These are phyloP conservation scores for Malus asiatica DNA, from an alignment of 306 rosid genomes.

Conservation along the genomic window DNA sequence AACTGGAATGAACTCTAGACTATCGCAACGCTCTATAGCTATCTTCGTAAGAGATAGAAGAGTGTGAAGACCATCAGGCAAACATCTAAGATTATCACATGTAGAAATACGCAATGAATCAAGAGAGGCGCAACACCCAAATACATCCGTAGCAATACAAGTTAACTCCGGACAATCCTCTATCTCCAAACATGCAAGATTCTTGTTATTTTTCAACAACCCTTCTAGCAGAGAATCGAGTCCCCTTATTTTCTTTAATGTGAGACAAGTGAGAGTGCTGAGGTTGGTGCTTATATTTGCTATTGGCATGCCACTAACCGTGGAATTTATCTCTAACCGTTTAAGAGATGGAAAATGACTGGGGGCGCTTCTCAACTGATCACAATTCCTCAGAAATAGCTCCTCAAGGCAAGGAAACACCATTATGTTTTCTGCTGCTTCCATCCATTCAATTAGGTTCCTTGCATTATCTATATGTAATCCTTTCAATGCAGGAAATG, in stretches of 20 bases:
- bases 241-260: neutral
- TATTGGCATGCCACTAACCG: neutral
- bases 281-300: neutral
- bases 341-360: neutral
- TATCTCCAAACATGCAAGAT: neutral
- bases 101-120: neutral
- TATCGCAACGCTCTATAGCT: neutral
- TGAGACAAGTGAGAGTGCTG: neutral
- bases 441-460: neutral
- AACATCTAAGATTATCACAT: neutral
- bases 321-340: neutral
- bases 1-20: too few relatives aligned
- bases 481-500: neutral
- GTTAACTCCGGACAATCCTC: neutral
- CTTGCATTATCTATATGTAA: neutral
- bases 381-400: rapidly evolving
- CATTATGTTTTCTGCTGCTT: neutral
- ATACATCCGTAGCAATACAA: neutral
- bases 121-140: neutral
- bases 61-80: neutral
- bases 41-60: neutral
- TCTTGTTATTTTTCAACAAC: neutral
- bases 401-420: neutral
- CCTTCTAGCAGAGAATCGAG: neutral
- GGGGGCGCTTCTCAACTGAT: neutral